Evolutionary conservation across 352 stramenopile genomes (phyloP).

Genomic region (Halophytophthora batemanensis): DNA sequence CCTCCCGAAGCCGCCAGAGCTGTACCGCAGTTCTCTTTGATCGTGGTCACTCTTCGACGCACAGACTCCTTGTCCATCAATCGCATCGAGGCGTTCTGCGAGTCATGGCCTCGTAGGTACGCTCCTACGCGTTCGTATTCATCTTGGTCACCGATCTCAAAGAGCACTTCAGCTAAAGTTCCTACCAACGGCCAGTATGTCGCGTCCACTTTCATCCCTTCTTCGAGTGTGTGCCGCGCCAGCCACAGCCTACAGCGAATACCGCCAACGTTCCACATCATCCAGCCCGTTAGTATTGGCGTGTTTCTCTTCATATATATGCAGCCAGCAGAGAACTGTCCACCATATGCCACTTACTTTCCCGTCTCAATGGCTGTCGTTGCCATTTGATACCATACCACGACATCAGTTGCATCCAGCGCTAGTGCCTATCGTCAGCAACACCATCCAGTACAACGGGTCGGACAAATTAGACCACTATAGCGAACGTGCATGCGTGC

Average conservation of each 20-base stretch:
- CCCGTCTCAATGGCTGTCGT: constrained; percentile 54
- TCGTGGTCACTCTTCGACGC: too few relatives aligned
- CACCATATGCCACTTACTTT: constrained; percentile 21
- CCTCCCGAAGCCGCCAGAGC: too few relatives aligned
- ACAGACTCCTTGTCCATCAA: constrained; percentile 23
- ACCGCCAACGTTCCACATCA: neutral
- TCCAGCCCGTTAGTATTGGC: too few relatives aligned
- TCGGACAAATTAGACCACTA: neutral
- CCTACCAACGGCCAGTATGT: constrained; percentile 67
- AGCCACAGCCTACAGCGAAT: constrained; percentile 47
- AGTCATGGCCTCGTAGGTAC: constrained; percentile 45
- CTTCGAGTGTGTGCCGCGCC: constrained; percentile 50
- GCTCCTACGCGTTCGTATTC: constrained; percentile 44
- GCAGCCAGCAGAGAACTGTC: too few relatives aligned
- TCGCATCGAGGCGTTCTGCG: constrained; percentile 32
- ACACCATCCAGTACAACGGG: neutral
- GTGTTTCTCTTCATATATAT: too few relatives aligned
- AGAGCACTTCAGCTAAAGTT: constrained; percentile 55
- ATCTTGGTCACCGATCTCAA: constrained; percentile 44
- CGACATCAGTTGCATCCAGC: constrained; percentile 66
- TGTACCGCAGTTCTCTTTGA: neutral
- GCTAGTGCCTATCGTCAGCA: constrained; percentile 32
- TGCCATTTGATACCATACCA: constrained; percentile 75
- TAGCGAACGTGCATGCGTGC: neutral
- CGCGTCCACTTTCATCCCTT: constrained; percentile 49